These are phyloP conservation scores for Penicillium sp. DNA, from an alignment of 2,329 filamentous ascomycete genomes.

Conservation along the genomic window DNA sequence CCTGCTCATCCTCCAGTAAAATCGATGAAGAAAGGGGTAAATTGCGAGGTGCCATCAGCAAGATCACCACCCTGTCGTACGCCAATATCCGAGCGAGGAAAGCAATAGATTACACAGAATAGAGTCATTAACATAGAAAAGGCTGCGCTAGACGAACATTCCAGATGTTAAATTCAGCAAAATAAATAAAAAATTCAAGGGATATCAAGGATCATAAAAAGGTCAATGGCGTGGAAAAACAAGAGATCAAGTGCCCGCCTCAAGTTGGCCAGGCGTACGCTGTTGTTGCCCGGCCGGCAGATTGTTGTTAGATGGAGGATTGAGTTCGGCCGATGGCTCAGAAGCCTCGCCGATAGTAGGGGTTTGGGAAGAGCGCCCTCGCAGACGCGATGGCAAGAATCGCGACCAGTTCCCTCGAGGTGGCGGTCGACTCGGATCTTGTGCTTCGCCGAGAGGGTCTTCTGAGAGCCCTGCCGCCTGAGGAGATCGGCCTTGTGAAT, in stretches of 20 bases:
- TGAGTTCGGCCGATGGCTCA: slow-evolving; percentile 3
- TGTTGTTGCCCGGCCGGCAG: slow-evolving; percentile 17
- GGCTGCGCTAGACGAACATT: slow-evolving; percentile 27
- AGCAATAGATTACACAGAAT: slow-evolving; percentile 32
- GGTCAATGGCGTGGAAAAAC: neutral
- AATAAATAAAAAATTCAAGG: slow-evolving; percentile 11
- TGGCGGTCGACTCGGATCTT: neutral
- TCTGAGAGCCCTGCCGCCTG: slow-evolving; percentile 10
- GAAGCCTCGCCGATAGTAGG: neutral
- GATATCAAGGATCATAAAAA: slow-evolving; percentile 3
- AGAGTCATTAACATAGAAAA: slow-evolving; percentile 30
- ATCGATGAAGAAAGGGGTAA: neutral
- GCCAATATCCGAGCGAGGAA: slow-evolving; percentile 3
- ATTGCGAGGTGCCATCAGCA: neutral
- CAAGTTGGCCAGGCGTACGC: slow-evolving; percentile 32
- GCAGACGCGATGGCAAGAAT: slow-evolving; percentile 27
- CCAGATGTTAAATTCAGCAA: slow-evolving; percentile 33
- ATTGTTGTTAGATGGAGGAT: slow-evolving; percentile 3
- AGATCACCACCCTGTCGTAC: slow-evolving; percentile 1
- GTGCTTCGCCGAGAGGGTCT: slow-evolving; percentile 7
- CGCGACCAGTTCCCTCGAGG: slow-evolving; percentile 23
- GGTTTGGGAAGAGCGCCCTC: slow-evolving; percentile 11
- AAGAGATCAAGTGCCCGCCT: slow-evolving; percentile 26
- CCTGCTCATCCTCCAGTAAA: neutral
- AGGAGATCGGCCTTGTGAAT: slow-evolving; percentile 33